A percentile compares a stretch with the other conserved stretches of the same genome.
phyloP scores from a whole-genome alignment of 176 grass and related monocot species.

The Oryza officinalis region DNA sequence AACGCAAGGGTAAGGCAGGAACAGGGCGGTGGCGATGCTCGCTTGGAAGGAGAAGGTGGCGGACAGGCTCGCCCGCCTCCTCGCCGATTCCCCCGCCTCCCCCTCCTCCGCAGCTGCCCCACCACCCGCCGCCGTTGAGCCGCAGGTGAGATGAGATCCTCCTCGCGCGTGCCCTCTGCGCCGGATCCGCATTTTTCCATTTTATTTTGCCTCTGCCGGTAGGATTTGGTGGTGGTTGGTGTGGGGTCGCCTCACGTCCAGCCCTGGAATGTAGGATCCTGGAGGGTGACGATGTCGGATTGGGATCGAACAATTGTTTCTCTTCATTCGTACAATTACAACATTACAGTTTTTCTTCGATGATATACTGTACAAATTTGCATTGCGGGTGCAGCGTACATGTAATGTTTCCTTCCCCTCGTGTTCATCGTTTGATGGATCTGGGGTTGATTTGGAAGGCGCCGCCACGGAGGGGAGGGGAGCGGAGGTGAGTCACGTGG shows the following conservation, averaged over 20 bases:
- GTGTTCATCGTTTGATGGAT: background rate
- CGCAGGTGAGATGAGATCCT: slow-evolving; percentile 43
- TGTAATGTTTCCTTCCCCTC: background rate
- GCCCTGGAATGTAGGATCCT: background rate
- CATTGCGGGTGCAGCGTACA: background rate
- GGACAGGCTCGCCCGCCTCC: slow-evolving; percentile 42
- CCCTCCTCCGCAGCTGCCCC: background rate
- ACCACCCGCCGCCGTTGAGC: slow-evolving; percentile 17
- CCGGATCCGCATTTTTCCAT: background rate
- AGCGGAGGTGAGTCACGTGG: background rate
- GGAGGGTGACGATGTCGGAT: background rate
- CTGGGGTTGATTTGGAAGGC: background rate
- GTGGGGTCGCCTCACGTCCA: background rate
- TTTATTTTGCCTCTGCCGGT: background rate
- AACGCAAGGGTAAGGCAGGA: background rate
- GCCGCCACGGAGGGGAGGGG: background rate
- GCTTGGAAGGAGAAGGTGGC: slow-evolving; percentile 64
- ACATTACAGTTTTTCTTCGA: too few species aligned
- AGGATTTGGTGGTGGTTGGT: slow-evolving; percentile 15
- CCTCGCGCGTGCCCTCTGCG: background rate
- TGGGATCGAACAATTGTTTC: background rate
- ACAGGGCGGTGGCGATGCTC: slow-evolving; percentile 31
- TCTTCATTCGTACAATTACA: too few species aligned
- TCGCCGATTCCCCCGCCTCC: slow-evolving; percentile 34
- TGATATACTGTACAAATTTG: background rate